A percentile compares a stretch with the other conserved stretches of the same genome.
Conservation (phyloP, 108 stramenopile species). For the Cyclotella sp. region DNA sequence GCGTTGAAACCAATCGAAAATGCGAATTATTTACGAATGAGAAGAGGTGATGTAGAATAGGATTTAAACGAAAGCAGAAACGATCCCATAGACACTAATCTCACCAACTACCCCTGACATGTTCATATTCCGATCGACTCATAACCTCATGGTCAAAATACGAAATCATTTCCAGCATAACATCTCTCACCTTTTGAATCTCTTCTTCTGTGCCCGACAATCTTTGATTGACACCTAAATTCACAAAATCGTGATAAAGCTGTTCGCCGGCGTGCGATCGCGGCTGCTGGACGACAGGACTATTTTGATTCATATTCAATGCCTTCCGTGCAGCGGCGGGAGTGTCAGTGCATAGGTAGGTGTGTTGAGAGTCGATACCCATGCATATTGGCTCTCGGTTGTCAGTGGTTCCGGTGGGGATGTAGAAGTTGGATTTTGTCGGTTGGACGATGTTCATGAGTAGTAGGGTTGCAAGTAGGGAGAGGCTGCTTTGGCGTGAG, state of each 20-base stretch:
- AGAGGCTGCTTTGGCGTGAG: too few species aligned
- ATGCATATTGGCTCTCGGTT: slow-evolving; percentile 29
- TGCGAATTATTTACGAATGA: neutral
- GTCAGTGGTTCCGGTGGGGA: slow-evolving; percentile 1
- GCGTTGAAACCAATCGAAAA: neutral
- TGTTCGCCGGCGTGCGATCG: neutral
- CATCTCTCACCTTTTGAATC: slow-evolving; percentile 54
- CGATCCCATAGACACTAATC: neutral
- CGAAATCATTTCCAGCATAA: slow-evolving; percentile 60
- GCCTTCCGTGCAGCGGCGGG: slow-evolving; percentile 29
- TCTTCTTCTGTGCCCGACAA: slow-evolving; percentile 61
- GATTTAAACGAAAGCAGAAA: neutral
- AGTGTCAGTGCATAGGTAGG: slow-evolving; percentile 44
- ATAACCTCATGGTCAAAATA: slow-evolving; percentile 76
- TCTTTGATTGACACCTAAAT: slow-evolving; percentile 39
- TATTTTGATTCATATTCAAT: neutral
- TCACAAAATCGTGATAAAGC: neutral
- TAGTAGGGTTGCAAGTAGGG: neutral
- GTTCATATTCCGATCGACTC: slow-evolving; percentile 68
- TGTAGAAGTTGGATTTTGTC: neutral
- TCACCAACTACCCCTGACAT: slow-evolving; percentile 66
- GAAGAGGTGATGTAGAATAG: neutral
- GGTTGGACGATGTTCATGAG: neutral
- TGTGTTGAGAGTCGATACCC: slow-evolving; percentile 32
- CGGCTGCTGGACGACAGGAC: neutral